These are phyloP conservation scores for Aspergillus nomiae DNA, from an alignment of 2,329 filamentous ascomycete species.

Conservation along the genomic window DNA sequence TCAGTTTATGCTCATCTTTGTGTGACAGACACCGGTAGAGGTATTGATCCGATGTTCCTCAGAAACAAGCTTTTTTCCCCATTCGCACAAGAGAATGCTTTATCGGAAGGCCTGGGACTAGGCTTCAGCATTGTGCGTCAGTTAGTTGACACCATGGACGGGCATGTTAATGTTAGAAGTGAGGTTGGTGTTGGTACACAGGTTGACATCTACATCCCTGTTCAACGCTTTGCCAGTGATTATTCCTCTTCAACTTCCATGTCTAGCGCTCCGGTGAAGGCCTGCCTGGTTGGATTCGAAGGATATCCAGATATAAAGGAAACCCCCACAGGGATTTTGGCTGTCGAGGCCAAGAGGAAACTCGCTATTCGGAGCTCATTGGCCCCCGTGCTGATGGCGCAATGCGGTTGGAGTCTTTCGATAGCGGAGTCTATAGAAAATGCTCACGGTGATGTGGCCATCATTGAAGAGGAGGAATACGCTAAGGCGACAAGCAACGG, in stretches of 20 bases:
- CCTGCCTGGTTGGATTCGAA: conserved; percentile 31
- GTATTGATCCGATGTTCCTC: conserved; percentile 63
- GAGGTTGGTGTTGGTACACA: conserved; percentile 30
- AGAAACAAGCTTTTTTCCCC: conserved; percentile 61
- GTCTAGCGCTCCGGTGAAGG: conserved; percentile 1
- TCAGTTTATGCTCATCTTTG: conserved; percentile 36
- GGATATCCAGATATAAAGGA: conserved; percentile 25
- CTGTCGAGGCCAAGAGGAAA: conserved; percentile 29
- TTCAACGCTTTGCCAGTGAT: conserved; percentile 11
- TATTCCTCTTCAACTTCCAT: conserved; percentile 22
- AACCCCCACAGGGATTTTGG: conserved; percentile 24
- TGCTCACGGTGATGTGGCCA: conserved; percentile 27
- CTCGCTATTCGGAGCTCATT: conserved; percentile 29
- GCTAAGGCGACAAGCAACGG: conserved; percentile 16
- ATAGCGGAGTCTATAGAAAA: conserved; percentile 26
- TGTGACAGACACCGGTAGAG: conserved; percentile 64
- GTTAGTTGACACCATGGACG: conserved; percentile 61
- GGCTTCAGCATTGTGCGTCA: conserved; percentile 64
- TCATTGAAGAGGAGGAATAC: conserved; percentile 29
- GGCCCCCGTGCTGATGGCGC: conserved; percentile 24
- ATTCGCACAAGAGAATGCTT: conserved; percentile 63
- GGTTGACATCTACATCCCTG: conserved; percentile 32
- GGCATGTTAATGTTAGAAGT: conserved; percentile 57
- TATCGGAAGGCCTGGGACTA: conserved; percentile 63
- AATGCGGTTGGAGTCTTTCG: conserved; percentile 26